These are phyloP conservation scores for Jatropha curcas DNA, from an alignment of 345 rosid species.

Conservation along the genomic window DNA sequence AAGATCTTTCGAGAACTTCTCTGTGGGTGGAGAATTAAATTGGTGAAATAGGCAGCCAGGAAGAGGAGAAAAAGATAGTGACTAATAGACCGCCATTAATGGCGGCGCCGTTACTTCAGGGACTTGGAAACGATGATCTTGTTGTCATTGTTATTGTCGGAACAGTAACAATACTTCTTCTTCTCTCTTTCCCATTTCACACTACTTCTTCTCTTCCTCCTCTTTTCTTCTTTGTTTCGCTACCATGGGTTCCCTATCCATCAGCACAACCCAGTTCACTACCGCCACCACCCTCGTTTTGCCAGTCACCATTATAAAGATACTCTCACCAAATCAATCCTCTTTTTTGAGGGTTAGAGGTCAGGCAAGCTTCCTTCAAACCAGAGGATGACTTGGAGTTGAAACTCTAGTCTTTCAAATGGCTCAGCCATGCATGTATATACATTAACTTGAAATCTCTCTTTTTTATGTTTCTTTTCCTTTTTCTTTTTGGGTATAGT, in stretches of 20 bases:
- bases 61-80: too few species aligned
- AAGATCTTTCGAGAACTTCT: too few species aligned
- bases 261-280: constrained; percentile 33
- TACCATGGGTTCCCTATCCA: constrained; percentile 56
- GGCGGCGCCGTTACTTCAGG: too few species aligned
- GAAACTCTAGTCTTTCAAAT: constrained; percentile 33
- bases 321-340: constrained; percentile 35
- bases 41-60: too few species aligned
- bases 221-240: constrained; percentile 39
- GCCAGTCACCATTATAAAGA: constrained; percentile 41
- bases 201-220: constrained; percentile 29
- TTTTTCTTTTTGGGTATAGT: constrained; percentile 13
- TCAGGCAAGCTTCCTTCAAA: constrained; percentile 35
- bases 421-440: constrained; percentile 38
- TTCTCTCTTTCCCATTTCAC: constrained; percentile 23
- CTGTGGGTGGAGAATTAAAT: too few species aligned
- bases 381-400: constrained; percentile 35
- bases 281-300: constrained; percentile 46
- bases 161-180: too few species aligned
- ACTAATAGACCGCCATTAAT: too few species aligned
- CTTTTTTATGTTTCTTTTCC: neutral
- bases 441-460: neutral
- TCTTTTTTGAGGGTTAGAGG: constrained; percentile 35
- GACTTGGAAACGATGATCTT: too few species aligned
- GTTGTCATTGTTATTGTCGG: too few species aligned